Percentiles rank a stretch among this genome's conserved stretches.
These are phyloP conservation scores for Ramularia endophylla DNA, from an alignment of 2,329 filamentous ascomycete species.

Conservation along the genomic window DNA sequence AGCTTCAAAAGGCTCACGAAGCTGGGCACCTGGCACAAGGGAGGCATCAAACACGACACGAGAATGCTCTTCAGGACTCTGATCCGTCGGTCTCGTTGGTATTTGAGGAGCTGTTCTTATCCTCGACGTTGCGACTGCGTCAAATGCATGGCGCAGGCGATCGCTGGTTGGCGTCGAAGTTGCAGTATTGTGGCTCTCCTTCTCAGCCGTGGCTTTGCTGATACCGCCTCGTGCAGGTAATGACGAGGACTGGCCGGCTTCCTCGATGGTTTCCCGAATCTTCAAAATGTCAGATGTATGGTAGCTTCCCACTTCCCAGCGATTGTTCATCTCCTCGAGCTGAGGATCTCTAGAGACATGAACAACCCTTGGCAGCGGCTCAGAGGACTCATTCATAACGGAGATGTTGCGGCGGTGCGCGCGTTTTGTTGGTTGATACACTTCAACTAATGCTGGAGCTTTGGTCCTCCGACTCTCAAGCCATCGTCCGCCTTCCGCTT, in stretches of 20 bases:
- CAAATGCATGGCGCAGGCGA: slow-evolving; percentile 13
- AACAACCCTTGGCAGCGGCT: background rate
- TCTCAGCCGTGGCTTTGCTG: background rate
- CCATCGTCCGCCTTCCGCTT: slow-evolving; percentile 1
- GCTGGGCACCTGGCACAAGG: no score
- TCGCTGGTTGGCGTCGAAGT: slow-evolving; percentile 18
- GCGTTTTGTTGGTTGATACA: slow-evolving; percentile 1
- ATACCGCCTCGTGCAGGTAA: no score
- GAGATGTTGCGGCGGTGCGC: background rate
- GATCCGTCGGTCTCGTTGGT: background rate
- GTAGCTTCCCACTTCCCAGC: slow-evolving; percentile 1
- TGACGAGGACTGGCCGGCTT: background rate
- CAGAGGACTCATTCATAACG: background rate
- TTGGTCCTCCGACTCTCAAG: background rate
- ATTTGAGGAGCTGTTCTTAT: background rate
- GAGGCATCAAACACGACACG: background rate
- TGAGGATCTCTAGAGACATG: background rate
- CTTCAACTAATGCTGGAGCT: background rate
- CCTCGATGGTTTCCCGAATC: slow-evolving; percentile 3
- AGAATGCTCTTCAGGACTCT: background rate
- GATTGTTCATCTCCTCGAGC: background rate
- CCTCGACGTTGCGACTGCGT: slow-evolving; percentile 2
- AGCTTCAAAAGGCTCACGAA: background rate
- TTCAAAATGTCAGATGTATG: slow-evolving; percentile 23
- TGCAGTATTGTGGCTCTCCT: slow-evolving; percentile 19